phyloP scores from a whole-genome alignment of 2,329 filamentous ascomycete species.

The Aspergillus cejpii region DNA sequence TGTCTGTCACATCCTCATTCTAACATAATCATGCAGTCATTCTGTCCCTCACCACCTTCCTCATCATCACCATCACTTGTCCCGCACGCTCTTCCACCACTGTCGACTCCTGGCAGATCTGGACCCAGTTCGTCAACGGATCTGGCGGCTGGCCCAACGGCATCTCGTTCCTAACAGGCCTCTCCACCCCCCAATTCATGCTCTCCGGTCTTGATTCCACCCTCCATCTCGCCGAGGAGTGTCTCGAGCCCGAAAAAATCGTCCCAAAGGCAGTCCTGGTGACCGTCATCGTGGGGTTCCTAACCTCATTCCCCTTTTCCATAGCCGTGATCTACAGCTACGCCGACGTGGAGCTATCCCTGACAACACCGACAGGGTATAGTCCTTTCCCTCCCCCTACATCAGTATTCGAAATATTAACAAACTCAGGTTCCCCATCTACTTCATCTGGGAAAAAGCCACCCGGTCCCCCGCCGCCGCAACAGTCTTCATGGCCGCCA shows the following conservation, averaged over 20 bases:
- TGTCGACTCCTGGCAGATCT: constrained; percentile 13
- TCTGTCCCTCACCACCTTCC: constrained; percentile 17
- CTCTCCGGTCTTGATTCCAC: constrained; percentile 21
- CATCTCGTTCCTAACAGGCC: constrained; percentile 21
- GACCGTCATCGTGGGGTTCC: constrained; percentile 17
- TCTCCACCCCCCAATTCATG: constrained; percentile 23
- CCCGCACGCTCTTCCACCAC: constrained; percentile 13
- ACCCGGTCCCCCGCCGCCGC: constrained; percentile 16
- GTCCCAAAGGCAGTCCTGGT: constrained; percentile 18
- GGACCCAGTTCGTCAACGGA: constrained; percentile 17
- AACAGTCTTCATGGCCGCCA: constrained; percentile 17
- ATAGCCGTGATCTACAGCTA: constrained; percentile 19
- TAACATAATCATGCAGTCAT: constrained; percentile 10
- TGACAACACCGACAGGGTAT: constrained; percentile 16
- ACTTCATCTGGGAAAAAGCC: constrained; percentile 21
- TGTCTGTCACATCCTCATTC: neutral
- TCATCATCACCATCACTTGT: constrained; percentile 19
- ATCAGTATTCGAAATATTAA: no score
- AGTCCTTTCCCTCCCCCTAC: neutral
- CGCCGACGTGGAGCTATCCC: constrained; percentile 9
- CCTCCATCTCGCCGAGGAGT: constrained; percentile 21
- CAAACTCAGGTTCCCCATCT: constrained; percentile 21
- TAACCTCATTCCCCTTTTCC: constrained; percentile 20
- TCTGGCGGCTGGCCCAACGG: constrained; percentile 21
- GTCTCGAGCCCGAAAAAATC: constrained; percentile 19